Evolutionary conservation across 2,329 filamentous ascomycete species (phyloP).

Genomic region (Diaporthe sp.): DNA sequence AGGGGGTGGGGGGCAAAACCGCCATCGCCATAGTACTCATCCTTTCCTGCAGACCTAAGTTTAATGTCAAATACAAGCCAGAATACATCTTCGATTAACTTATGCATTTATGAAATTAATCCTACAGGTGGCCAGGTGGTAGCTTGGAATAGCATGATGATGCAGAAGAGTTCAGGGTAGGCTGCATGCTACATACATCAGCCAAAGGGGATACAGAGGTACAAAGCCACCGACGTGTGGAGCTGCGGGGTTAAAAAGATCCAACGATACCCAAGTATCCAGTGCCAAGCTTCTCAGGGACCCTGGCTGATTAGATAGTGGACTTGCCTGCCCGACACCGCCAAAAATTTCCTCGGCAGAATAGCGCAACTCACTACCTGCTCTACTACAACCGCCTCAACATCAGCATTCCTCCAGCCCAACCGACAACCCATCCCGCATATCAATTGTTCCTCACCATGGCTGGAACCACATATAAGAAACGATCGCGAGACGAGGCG

Average conservation of each 20-base stretch:
- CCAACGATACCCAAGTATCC: background rate
- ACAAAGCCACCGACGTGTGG: background rate
- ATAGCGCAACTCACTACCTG: background rate
- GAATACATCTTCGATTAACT: background rate
- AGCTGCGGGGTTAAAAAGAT: background rate
- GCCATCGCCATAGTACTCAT: too few species aligned
- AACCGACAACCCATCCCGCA: background rate
- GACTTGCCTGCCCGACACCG: constrained; percentile 23
- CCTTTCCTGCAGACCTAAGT: background rate
- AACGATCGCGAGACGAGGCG: constrained; percentile 51
- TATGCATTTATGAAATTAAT: background rate
- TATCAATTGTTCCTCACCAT: constrained; percentile 41
- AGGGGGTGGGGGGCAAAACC: too few species aligned
- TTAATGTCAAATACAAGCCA: background rate
- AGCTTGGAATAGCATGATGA: background rate
- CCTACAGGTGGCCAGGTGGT: background rate
- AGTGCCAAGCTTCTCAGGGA: background rate
- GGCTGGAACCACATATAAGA: constrained; percentile 50
- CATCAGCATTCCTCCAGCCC: background rate
- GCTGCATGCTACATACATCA: background rate
- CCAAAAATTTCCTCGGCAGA: constrained; percentile 40
- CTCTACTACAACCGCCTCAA: background rate
- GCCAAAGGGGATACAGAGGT: background rate
- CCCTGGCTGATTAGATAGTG: background rate
- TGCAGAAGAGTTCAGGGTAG: background rate